Conservation (phyloP, 768 basidiomycete genomes). For the Rhodocollybia butyracea region DNA sequence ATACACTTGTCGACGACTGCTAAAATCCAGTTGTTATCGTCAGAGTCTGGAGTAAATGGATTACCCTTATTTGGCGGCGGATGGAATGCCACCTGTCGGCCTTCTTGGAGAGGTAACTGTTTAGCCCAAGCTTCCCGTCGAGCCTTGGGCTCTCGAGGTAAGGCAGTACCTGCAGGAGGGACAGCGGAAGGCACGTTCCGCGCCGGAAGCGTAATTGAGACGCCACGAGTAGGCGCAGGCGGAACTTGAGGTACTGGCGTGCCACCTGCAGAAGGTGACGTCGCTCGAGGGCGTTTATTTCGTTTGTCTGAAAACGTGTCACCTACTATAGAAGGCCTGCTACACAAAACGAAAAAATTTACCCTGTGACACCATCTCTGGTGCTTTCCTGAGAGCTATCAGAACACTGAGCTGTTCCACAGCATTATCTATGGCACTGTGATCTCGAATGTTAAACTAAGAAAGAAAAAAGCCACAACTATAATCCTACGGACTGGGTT, state of each 20-base stretch:
- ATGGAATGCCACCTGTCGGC: constrained; percentile 81
- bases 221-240: constrained; percentile 33
- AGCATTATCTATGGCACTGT: constrained; percentile 68
- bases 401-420: constrained; percentile 68
- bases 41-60: constrained; percentile 34
- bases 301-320: constrained; percentile 55
- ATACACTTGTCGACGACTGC: constrained; percentile 72
- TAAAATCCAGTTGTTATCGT: constrained; percentile 72
- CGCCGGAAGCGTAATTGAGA: constrained; percentile 56
- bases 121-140: constrained; percentile 58
- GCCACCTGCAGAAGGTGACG: constrained; percentile 61
- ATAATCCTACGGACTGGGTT: constrained; percentile 2
- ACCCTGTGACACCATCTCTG: constrained; percentile 61
- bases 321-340: neutral
- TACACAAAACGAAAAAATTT: constrained; percentile 9
- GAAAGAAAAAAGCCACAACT: constrained; percentile 7
- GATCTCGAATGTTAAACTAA: constrained; percentile 9
- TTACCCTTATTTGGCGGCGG: constrained; percentile 56
- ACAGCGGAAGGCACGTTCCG: constrained; percentile 49
- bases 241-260: constrained; percentile 29
- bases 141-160: constrained; percentile 64
- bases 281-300: constrained; percentile 68
- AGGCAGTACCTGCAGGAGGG: constrained; percentile 44
- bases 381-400: constrained; percentile 69
- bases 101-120: constrained; percentile 67